phyloP scores from a whole-genome alignment of 495 filamentous ascomycete species.

The Podospora tetraspora region DNA sequence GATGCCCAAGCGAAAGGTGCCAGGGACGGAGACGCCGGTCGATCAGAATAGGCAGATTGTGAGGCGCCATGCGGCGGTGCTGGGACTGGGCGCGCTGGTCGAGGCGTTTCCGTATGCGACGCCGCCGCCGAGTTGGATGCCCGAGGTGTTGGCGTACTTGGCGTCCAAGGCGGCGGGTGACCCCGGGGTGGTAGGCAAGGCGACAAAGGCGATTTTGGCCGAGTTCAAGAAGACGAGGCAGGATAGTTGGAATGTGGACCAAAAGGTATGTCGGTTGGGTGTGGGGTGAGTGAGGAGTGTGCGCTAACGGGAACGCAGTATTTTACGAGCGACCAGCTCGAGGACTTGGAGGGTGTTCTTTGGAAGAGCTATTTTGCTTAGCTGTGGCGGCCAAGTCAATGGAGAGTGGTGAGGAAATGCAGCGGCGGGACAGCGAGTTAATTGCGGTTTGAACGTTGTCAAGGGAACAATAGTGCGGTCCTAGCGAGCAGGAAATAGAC shows the following conservation, averaged over 20 bases:
- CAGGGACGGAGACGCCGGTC: slow-evolving; percentile 70
- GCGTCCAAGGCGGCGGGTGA: slow-evolving; percentile 82
- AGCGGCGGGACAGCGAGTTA: no score
- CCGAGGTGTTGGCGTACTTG: slow-evolving; percentile 80
- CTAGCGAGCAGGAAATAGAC: background rate
- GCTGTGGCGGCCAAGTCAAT: no score
- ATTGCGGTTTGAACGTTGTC: no score
- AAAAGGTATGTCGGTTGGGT: slow-evolving; percentile 61
- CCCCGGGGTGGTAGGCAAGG: slow-evolving; percentile 89
- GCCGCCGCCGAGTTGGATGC: slow-evolving; percentile 90
- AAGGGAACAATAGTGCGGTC: no score
- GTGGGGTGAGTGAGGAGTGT: background rate
- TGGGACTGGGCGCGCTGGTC: slow-evolving; percentile 85
- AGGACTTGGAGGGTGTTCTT: slow-evolving; percentile 90
- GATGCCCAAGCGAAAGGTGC: slow-evolving; percentile 65
- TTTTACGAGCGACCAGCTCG: slow-evolving; percentile 85
- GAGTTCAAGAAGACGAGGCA: slow-evolving; percentile 99
- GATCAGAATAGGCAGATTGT: slow-evolving; percentile 77
- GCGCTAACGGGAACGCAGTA: slow-evolving; percentile 50
- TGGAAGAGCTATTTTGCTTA: slow-evolving; percentile 99
- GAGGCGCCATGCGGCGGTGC: slow-evolving; percentile 79
- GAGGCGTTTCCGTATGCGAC: slow-evolving; percentile 97
- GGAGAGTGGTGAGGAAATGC: no score
- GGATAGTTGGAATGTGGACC: slow-evolving; percentile 97
- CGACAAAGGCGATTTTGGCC: slow-evolving; percentile 90